A percentile compares a stretch with the other conserved stretches of the same genome.
These are phyloP conservation scores for Flaveria sonorensis DNA, from an alignment of 129 eudicot genomes.

Conservation along the genomic window DNA sequence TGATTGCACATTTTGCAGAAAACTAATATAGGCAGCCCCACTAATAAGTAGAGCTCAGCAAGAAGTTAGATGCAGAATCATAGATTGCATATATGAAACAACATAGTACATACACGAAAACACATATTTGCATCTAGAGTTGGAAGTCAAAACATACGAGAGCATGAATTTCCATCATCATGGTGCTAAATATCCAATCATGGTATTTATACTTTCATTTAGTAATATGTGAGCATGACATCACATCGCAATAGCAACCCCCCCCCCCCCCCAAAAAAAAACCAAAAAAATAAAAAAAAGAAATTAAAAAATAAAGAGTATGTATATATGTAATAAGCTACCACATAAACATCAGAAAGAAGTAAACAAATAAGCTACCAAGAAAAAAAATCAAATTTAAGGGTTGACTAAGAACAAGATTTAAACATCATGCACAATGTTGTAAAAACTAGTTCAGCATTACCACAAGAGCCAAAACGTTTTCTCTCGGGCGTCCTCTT, in stretches of 20 bases:
- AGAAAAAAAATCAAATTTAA: background rate
- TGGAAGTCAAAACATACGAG: background rate
- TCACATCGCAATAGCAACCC: background rate
- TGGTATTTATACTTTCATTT: background rate
- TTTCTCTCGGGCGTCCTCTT: constrained; percentile 86
- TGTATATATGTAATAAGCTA: constrained; percentile 6
- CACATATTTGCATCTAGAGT: background rate
- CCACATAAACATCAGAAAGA: background rate
- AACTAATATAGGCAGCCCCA: background rate
- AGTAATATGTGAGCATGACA: background rate
- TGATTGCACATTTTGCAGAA: background rate
- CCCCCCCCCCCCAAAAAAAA: background rate
- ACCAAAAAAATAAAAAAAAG: background rate
- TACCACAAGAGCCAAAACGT: constrained; percentile 75
- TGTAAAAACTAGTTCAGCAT: constrained; percentile 4
- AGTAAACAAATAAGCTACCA: background rate
- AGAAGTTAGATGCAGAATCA: background rate
- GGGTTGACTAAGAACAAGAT: background rate
- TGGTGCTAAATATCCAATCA: background rate
- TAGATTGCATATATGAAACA: background rate
- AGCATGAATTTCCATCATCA: background rate
- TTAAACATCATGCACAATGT: background rate
- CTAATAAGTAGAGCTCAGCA: background rate
- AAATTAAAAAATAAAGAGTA: background rate
- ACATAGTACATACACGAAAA: background rate